A percentile compares a stretch with the other conserved stretches of the same genome.
phyloP scores from a whole-genome alignment of 2,329 filamentous ascomycete genomes.

The Trichoderma brevicompactum region DNA sequence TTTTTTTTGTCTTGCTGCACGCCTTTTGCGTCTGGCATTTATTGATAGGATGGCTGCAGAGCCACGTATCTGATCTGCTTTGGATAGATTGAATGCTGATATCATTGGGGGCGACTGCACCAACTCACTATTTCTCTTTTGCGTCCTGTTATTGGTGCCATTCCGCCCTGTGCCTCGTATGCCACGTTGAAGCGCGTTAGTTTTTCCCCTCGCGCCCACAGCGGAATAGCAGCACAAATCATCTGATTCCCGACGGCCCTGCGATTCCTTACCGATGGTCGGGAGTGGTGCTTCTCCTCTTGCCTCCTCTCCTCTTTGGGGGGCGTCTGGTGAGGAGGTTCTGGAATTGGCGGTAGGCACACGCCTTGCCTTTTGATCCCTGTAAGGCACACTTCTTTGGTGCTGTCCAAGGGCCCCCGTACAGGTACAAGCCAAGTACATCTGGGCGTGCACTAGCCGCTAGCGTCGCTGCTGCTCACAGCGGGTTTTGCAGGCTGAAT shows the following conservation, averaged over 20 bases:
- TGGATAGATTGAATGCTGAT: neutral
- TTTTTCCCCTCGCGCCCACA: neutral
- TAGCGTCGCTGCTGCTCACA: neutral
- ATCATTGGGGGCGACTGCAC: neutral
- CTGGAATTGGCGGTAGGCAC: neutral
- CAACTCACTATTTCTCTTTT: neutral
- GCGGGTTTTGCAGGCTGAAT: neutral
- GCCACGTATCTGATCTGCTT: constrained; percentile 13
- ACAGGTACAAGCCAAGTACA: neutral
- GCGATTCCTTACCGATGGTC: constrained; percentile 13
- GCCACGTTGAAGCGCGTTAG: constrained; percentile 17
- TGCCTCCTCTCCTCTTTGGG: neutral
- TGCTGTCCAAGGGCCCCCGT: no score
- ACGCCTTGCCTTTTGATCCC: neutral
- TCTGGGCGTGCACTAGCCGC: neutral
- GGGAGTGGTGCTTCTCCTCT: neutral
- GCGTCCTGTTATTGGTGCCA: neutral
- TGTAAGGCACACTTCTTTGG: constrained; percentile 8
- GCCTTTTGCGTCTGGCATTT: no score
- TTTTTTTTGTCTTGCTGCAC: neutral
- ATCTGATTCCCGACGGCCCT: constrained; percentile 11
- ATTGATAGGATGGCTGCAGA: constrained; percentile 4
- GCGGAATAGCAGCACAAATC: neutral
- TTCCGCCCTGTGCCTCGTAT: neutral
- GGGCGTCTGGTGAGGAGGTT: neutral